Percentiles rank a stretch among this genome's conserved stretches.
phyloP scores from a whole-genome alignment of 164 flowering plant species.

The Warburgia ugandensis region DNA sequence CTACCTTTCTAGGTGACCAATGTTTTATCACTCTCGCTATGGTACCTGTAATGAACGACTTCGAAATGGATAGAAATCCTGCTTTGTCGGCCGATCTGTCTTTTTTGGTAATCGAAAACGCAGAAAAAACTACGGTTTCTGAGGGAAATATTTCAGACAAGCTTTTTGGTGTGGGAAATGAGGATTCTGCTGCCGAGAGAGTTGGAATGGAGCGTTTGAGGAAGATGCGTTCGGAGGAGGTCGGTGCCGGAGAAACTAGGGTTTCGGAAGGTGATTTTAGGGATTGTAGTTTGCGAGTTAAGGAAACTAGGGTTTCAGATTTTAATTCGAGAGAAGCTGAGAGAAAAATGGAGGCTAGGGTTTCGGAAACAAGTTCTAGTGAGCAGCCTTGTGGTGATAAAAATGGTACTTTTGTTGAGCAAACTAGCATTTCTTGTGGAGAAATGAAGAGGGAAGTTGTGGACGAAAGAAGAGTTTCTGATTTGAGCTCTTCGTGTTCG shows the following conservation, averaged over 20 bases:
- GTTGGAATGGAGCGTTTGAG: not conserved
- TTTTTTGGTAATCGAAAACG: not conserved
- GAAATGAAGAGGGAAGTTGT: not conserved
- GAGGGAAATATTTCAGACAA: not conserved
- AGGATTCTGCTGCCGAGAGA: not conserved
- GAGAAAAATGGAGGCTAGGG: not conserved
- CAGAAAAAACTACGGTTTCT: slow-evolving; percentile 7
- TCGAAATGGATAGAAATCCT: slow-evolving; percentile 5
- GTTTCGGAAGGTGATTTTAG: not conserved
- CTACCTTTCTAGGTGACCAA: no score
- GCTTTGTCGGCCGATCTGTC: slow-evolving; percentile 5
- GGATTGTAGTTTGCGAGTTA: not conserved
- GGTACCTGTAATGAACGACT: slow-evolving; percentile 8
- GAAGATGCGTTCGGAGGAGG: slow-evolving; percentile 4
- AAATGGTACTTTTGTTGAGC: not conserved
- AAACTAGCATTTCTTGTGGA: slow-evolving; percentile 3
- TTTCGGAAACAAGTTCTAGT: not conserved
- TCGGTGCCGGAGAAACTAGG: not conserved
- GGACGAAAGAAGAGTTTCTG: not conserved
- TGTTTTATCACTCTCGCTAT: slow-evolving; percentile 1
- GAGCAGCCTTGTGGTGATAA: not conserved
- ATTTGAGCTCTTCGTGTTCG: slow-evolving; percentile 6
- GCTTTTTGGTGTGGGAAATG: not conserved
- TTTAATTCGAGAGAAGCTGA: not conserved
- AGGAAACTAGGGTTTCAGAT: slow-evolving; percentile 10